A percentile compares a stretch with the other conserved stretches of the same genome.
phyloP scores from a whole-genome alignment of 176 grass and related monocot species.

The Bothriochloa decipiens region DNA sequence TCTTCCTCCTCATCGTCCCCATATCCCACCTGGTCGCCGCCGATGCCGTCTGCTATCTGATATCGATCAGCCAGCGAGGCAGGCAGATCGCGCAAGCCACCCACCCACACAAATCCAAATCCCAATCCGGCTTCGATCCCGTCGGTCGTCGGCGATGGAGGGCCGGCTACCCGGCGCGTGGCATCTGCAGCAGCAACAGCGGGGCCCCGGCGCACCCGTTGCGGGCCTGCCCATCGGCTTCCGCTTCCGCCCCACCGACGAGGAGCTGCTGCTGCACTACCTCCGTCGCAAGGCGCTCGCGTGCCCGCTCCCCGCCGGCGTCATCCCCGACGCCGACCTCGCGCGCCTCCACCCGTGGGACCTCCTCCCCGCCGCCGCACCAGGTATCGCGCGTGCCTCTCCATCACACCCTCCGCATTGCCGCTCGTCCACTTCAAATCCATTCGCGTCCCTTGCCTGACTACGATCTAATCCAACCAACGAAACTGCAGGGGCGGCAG shows the following conservation, averaged over 20 bases:
- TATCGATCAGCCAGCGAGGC: not conserved
- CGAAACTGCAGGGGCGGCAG: constrained; percentile 25
- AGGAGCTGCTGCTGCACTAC: constrained; percentile 84
- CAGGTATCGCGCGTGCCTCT: constrained; percentile 33
- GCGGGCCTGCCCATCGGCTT: constrained; percentile 74
- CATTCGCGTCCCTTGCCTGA: not conserved
- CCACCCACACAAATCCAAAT: not conserved
- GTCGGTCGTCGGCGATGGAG: not conserved
- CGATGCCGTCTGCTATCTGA: not conserved
- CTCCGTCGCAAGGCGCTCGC: constrained; percentile 76
- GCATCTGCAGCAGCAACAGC: not conserved
- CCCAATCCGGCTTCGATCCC: not conserved
- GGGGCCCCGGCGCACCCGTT: not conserved
- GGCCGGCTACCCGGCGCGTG: not conserved
- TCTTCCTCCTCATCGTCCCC: too few relatives aligned
- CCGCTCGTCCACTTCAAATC: not conserved
- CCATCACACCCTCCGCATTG: not conserved
- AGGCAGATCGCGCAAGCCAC: not conserved
- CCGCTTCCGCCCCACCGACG: too few relatives aligned
- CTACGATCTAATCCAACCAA: too few relatives aligned
- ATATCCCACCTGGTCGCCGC: too few relatives aligned
- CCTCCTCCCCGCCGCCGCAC: constrained; percentile 49
- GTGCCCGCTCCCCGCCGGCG: constrained; percentile 72
- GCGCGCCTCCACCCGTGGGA: constrained; percentile 66
- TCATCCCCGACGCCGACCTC: constrained; percentile 88